phyloP scores from a whole-genome alignment of 257 asterid genomes.

The Gentiana dahurica region DNA sequence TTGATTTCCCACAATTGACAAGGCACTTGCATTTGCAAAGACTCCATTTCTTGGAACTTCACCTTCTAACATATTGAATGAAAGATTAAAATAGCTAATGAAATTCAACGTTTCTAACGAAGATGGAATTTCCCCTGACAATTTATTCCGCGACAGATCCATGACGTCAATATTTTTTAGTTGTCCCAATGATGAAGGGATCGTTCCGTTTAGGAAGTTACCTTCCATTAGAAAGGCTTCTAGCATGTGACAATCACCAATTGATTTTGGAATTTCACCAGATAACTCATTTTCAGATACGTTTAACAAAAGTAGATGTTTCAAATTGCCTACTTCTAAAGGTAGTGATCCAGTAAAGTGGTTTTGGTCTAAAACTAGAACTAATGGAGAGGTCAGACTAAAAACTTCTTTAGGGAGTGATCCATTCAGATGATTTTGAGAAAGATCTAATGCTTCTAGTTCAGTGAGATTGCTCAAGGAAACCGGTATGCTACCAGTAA shows the following conservation, averaged over 20 bases:
- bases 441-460: no score
- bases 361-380: no score
- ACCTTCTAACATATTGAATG: constrained; percentile 23
- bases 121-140: no score
- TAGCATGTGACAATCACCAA: constrained; percentile 18
- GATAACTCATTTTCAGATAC: constrained; percentile 18
- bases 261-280: neutral
- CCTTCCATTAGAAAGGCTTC: neutral
- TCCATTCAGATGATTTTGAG: constrained; percentile 8
- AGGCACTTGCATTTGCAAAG: no score
- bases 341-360: no score
- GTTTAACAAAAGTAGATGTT: constrained; percentile 1
- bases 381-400: no score
- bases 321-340: no score
- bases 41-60: constrained; percentile 11
- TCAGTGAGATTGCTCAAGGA: no score
- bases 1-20: no score
- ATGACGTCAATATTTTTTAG: constrained; percentile 9
- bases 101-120: no score
- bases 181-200: constrained; percentile 11
- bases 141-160: no score
- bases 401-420: constrained; percentile 3
- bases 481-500: neutral
- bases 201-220: no score
- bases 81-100: constrained; percentile 16